These are phyloP conservation scores for Andrographis paniculata DNA, from an alignment of 305 asterid genomes.

Conservation along the genomic window DNA sequence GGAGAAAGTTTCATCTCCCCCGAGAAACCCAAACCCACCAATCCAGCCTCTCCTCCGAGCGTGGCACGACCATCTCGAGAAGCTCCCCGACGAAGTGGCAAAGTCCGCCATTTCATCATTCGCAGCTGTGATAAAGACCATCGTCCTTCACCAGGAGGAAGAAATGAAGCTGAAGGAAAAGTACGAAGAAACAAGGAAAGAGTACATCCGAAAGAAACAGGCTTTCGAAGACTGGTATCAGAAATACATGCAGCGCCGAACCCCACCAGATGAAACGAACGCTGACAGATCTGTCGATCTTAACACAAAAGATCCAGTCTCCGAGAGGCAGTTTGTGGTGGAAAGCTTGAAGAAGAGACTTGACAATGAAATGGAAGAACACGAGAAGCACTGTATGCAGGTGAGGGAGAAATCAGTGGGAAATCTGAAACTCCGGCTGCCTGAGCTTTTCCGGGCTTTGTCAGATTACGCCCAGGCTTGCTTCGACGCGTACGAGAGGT, in stretches of 20 bases:
- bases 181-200: conserved; percentile 71
- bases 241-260: conserved; percentile 43
- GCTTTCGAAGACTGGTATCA: conserved; percentile 83
- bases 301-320: conserved; percentile 45
- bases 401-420: conserved; percentile 84
- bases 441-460: conserved; percentile 81
- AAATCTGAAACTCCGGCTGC: conserved; percentile 65
- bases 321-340: conserved; percentile 58
- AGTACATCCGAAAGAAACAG: conserved; percentile 62
- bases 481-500: conserved; percentile 45
- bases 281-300: conserved; percentile 30
- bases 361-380: conserved; percentile 72
- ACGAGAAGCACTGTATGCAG: conserved; percentile 66
- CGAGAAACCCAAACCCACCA: conserved; percentile 45
- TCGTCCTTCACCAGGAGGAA: conserved; percentile 66
- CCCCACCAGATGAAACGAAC: conserved; percentile 34
- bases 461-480: conserved; percentile 61
- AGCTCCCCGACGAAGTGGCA: conserved; percentile 87
- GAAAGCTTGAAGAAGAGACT: conserved; percentile 61
- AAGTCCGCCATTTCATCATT: conserved; percentile 67
- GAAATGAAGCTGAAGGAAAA: conserved; percentile 90
- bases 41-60: conserved; percentile 68
- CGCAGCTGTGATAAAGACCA: conserved; percentile 73
- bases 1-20: conserved; percentile 69
- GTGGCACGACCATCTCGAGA: conserved; percentile 84